A percentile compares a stretch with the other conserved stretches of the same genome.
phyloP scores from a whole-genome alignment of 208 protist species.

The Entamoeba invadens region DNA sequence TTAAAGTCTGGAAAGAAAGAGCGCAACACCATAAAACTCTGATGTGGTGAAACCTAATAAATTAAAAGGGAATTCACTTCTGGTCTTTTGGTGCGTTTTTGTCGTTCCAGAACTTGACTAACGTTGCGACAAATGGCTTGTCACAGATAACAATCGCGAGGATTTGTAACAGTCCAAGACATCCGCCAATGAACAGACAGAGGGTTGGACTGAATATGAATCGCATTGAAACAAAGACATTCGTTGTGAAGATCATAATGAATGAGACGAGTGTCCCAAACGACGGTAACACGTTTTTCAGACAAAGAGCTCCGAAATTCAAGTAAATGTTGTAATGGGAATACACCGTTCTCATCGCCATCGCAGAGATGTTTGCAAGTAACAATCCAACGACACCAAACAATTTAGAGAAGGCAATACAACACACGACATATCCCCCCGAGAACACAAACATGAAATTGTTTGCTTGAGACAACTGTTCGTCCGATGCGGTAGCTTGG shows the following conservation, averaged over 20 bases:
- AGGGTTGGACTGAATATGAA: neutral
- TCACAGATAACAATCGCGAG: neutral
- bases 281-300: neutral
- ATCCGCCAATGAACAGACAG: neutral
- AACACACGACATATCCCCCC: neutral
- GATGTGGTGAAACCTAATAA: too few relatives aligned
- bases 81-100: neutral
- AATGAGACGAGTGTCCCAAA: neutral
- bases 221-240: neutral
- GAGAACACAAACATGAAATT: neutral
- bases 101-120: neutral
- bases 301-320: neutral
- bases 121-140: neutral
- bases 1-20: too few relatives aligned
- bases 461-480: neutral
- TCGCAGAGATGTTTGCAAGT: neutral
- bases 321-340: neutral
- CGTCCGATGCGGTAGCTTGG: neutral
- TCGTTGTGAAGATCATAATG: neutral
- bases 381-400: neutral
- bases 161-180: neutral
- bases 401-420: neutral
- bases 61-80: too few relatives aligned
- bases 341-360: neutral
- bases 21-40: too few relatives aligned